Percentiles rank a stretch among this genome's conserved stretches.
Conservation (phyloP, 2,329 filamentous ascomycete genomes). For the Cryphonectria japonica region DNA sequence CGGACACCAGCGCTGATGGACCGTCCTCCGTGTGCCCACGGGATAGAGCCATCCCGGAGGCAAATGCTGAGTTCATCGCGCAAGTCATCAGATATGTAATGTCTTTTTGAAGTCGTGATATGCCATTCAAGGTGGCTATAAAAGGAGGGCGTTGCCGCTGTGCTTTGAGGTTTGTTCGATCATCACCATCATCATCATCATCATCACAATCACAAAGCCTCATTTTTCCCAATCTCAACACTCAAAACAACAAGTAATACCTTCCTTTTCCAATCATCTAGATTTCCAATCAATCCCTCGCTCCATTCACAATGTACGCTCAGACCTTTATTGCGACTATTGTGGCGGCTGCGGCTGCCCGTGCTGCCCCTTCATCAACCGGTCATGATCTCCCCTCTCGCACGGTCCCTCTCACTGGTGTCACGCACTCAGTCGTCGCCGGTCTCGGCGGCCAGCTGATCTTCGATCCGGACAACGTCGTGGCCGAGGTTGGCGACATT, state of each 20-base stretch:
- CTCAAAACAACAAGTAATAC: not conserved
- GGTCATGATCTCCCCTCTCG: slow-evolving; percentile 35
- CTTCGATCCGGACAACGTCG: slow-evolving; percentile 56
- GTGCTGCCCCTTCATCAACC: slow-evolving; percentile 40
- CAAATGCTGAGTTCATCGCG: not conserved
- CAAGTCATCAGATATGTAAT: not conserved
- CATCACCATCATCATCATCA: slow-evolving; percentile 11
- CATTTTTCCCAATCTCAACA: not conserved
- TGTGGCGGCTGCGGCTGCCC: slow-evolving; percentile 35
- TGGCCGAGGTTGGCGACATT: slow-evolving; percentile 55
- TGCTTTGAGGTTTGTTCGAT: not conserved
- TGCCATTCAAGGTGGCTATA: slow-evolving; percentile 6
- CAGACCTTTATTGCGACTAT: slow-evolving; percentile 37
- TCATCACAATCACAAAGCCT: not conserved
- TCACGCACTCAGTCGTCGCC: slow-evolving; percentile 52
- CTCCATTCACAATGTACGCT: slow-evolving; percentile 39
- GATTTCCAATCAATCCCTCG: not conserved
- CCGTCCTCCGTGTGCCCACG: not conserved
- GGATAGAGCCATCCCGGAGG: not conserved
- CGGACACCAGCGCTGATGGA: not conserved
- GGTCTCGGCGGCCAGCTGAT: slow-evolving; percentile 46
- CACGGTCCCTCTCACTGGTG: slow-evolving; percentile 43
- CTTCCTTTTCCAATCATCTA: not conserved
- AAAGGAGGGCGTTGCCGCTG: not conserved
- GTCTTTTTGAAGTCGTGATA: not conserved